Evolutionary conservation across 1,284 basidiomycete genomes (phyloP).

Genomic region (Fomitiporia mediterranea): DNA sequence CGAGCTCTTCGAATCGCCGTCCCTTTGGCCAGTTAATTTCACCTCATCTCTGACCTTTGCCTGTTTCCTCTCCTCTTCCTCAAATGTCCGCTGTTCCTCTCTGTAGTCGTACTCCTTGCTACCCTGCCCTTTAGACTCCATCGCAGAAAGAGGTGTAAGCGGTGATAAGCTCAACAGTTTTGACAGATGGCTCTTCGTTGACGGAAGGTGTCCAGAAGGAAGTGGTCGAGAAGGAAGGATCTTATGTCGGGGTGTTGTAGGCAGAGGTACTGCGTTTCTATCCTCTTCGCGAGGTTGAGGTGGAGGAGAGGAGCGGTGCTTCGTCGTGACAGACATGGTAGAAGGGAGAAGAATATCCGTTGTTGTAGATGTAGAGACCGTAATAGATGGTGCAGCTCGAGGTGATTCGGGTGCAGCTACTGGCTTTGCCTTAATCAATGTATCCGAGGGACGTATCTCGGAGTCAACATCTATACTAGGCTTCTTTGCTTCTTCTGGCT

Average conservation of each 20-base stretch:
- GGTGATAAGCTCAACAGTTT: not conserved
- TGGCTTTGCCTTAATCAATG: no score
- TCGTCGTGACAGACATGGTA: no score
- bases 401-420: no score
- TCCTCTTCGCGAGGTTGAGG: not conserved
- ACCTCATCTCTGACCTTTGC: not conserved
- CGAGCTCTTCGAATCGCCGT: not conserved
- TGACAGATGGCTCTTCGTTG: not conserved
- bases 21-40: not conserved
- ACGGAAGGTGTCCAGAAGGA: not conserved
- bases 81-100: slow-evolving; percentile 1
- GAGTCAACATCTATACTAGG: no score
- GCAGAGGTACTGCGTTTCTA: not conserved
- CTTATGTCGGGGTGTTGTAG: not conserved
- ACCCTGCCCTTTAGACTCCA: not conserved
- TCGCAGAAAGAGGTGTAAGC: slow-evolving; percentile 6
- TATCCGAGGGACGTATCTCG: no score
- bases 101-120: slow-evolving; percentile 3
- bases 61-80: not conserved
- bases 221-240: slow-evolving; percentile 5
- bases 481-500: no score
- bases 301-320: no score
- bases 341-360: no score
- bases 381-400: no score
- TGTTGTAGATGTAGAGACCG: no score